Base-by-base conservation (phyloP, 176 grass and related monocot species). In the Leersia perrieri region DNA sequence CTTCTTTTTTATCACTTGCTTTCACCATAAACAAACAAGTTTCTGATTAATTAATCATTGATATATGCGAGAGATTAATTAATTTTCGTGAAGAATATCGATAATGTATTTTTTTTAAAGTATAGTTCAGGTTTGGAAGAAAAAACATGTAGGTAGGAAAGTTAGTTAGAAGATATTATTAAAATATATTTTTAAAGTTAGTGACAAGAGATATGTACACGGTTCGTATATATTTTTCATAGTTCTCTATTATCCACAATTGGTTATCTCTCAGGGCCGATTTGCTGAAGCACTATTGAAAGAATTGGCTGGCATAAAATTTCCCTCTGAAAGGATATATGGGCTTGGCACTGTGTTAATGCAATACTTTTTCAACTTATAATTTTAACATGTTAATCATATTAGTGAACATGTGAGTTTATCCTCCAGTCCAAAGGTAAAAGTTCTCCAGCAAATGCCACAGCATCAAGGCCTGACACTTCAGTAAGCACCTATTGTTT, bases 341-440 rank as follows among this genome's bases (percentile, higher is more conserved):
- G 95, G 95, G 60, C 82, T 98, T 69, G 95, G 92, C 38, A 94
- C 92, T 80, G 95, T 92, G 92, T 94, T 73, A 73, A 92, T 82
- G 62, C 9, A 31, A 10, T 40, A 28, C 35, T 73, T 67, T 39
- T 80, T 58, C 38, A 22, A 74, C 63, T 68, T 78, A 8, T 49
- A 2, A 45, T 81, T 14, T 69, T 76, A 33, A 33, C 11, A 25
- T 41, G 57, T 47, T 42, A 70, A 68, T 49, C 39, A 74, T 35
- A 31, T 73, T 65, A 64, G 38, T 77, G 26, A 80, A 76, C 60
- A n/a, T 77, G 36, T 81, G 60, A 74, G 34, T 39, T 86, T 18
- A 68, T 87, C 72, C 34, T 80, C 88, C 80, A 97, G 95, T 63
- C 92, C 90, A 62, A 97, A 94, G 74, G 88, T 94, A 75, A 81